phyloP scores from a whole-genome alignment of 2,329 filamentous ascomycete species.

The Colletotrichum somersetense region DNA sequence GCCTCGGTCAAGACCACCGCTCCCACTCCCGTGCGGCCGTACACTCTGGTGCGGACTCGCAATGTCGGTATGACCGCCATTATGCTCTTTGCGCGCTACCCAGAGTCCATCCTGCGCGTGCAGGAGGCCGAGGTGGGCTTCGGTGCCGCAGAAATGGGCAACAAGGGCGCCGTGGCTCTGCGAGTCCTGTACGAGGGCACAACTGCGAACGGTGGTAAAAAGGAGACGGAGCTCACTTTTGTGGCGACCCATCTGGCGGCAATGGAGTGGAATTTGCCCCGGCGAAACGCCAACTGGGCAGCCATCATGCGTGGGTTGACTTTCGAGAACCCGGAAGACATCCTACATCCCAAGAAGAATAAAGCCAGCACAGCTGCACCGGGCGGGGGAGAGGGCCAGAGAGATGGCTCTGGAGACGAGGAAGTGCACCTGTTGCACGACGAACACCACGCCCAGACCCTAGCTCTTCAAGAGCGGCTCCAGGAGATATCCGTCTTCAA shows the following conservation, averaged over 20 bases:
- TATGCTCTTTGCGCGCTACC: conserved; percentile 82
- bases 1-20: conserved; percentile 40
- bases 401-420: conserved; percentile 48
- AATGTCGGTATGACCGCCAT: conserved; percentile 93
- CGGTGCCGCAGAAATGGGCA: conserved; percentile 89
- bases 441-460: conserved; percentile 51
- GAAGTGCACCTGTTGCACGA: conserved; percentile 50
- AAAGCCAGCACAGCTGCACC: neutral
- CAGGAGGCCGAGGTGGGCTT: conserved; percentile 87
- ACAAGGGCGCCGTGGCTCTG: conserved; percentile 91
- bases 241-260: conserved; percentile 90
- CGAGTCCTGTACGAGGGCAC: conserved; percentile 70
- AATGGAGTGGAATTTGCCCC: conserved; percentile 82
- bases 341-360: conserved; percentile 47
- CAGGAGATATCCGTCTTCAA: conserved; percentile 78
- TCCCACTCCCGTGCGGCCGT: conserved; percentile 58
- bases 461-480: conserved; percentile 58
- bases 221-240: conserved; percentile 79
- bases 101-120: conserved; percentile 71
- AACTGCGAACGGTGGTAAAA: conserved; percentile 46
- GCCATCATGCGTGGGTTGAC: conserved; percentile 84
- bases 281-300: conserved; percentile 90
- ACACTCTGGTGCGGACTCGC: conserved; percentile 76
- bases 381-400: conserved; percentile 40
- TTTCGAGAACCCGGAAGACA: conserved; percentile 70